These are phyloP conservation scores for Cryphonectria radicalis DNA, from an alignment of 2,329 filamentous ascomycete genomes.

Conservation along the genomic window DNA sequence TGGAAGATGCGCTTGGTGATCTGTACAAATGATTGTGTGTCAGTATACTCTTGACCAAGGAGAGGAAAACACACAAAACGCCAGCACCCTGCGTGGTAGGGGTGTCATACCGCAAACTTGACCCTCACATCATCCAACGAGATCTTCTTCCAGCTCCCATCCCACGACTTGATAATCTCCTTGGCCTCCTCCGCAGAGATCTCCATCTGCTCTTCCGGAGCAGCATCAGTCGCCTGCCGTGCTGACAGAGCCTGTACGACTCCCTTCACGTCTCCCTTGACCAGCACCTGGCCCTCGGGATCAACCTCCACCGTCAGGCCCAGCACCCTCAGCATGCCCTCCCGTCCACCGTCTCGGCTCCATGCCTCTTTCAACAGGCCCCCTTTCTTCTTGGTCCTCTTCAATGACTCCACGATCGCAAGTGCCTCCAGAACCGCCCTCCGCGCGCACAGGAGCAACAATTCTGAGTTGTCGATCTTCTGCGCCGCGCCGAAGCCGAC, in stretches of 20 bases:
- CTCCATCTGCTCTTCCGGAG: constrained; percentile 31
- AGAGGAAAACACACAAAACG: neutral
- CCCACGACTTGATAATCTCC: constrained; percentile 51
- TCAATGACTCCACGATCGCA: constrained; percentile 41
- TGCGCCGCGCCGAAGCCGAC: constrained; percentile 47
- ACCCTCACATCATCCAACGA: constrained; percentile 60
- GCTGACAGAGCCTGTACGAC: constrained; percentile 32
- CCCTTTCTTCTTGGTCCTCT: constrained; percentile 27
- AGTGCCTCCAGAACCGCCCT: constrained; percentile 58
- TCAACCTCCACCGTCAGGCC: constrained; percentile 44
- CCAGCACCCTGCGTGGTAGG: neutral
- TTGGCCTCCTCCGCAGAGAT: constrained; percentile 46
- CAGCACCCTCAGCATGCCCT: constrained; percentile 41
- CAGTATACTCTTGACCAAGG: no score
- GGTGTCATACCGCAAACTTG: constrained; percentile 71
- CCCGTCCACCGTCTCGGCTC: constrained; percentile 41
- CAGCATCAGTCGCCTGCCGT: constrained; percentile 29
- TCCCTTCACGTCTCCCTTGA: constrained; percentile 44
- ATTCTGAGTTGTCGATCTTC: constrained; percentile 47
- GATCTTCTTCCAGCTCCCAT: constrained; percentile 61
- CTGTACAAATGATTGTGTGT: constrained; percentile 50
- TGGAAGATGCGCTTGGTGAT: constrained; percentile 80
- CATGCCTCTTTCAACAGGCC: constrained; percentile 34
- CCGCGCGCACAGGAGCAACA: constrained; percentile 54
- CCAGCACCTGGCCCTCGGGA: constrained; percentile 44